Conservation (phyloP, 1,284 basidiomycete species). For the Leccinum angustisporum region DNA sequence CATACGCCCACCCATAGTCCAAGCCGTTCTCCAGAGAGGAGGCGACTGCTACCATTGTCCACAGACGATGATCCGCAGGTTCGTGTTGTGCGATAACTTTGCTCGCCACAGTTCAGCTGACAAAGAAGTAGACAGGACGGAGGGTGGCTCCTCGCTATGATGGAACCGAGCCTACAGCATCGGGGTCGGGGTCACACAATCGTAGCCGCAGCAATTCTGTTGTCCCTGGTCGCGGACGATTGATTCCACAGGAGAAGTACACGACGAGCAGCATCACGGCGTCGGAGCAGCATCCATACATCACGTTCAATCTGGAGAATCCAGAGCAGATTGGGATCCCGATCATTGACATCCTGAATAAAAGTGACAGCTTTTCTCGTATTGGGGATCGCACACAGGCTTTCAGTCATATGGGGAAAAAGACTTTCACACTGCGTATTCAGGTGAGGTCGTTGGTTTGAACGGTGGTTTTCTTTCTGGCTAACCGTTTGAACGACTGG, state of each 20-base stretch:
- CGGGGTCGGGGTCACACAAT: constrained; percentile 3
- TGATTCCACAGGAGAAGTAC: constrained; percentile 27
- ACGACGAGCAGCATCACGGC: constrained; percentile 16
- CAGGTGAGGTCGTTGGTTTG: constrained; percentile 14
- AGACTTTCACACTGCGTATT: constrained; percentile 33
- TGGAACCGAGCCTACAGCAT: constrained; percentile 3
- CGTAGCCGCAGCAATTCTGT: constrained; percentile 6
- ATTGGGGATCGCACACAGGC: constrained; percentile 13
- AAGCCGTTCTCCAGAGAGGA: constrained; percentile 25
- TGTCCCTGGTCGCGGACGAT: constrained; percentile 17
- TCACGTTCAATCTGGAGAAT: constrained; percentile 23
- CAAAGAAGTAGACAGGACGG: constrained; percentile 17
- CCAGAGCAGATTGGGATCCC: constrained; percentile 22
- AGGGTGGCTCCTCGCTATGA: constrained; percentile 20
- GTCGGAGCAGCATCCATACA: constrained; percentile 4
- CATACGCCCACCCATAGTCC: constrained; percentile 10
- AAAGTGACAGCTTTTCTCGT: constrained; percentile 9
- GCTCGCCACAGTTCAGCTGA: constrained; percentile 20
- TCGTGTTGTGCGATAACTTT: constrained; percentile 14
- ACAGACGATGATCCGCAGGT: constrained; percentile 18
- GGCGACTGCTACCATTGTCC: constrained; percentile 14
- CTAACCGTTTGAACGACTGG: not conserved
- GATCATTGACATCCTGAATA: constrained; percentile 24
- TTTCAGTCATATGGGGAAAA: constrained; percentile 25
- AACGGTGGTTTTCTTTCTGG: not conserved